Conservation (phyloP, 441 rosid species). For the Omphalea diandra region DNA sequence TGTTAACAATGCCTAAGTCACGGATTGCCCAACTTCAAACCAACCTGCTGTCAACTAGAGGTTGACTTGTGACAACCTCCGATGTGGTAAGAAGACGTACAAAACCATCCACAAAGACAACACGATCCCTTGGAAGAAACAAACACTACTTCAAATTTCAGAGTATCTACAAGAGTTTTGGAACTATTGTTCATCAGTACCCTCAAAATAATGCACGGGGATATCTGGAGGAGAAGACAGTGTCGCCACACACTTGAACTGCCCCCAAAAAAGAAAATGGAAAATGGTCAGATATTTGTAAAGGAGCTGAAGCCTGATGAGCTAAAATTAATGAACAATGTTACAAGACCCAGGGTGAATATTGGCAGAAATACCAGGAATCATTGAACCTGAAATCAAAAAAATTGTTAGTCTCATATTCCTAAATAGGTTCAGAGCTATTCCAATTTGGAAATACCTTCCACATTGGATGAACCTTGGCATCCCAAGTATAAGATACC, state of each 20-base stretch:
- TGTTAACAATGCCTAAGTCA: neutral
- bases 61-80: slow-evolving; percentile 7
- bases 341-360: neutral
- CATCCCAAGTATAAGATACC: neutral
- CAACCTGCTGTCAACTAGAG: slow-evolving; percentile 14
- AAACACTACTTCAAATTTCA: slow-evolving; percentile 8
- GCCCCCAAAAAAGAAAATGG: slow-evolving; percentile 16
- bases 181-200: slow-evolving; percentile 29
- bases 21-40: neutral
- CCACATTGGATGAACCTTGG: neutral
- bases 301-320: neutral
- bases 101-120: neutral
- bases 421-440: neutral
- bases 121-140: neutral
- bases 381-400: neutral
- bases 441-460: neutral
- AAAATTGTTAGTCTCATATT: neutral
- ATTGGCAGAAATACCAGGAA: neutral
- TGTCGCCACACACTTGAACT: slow-evolving; percentile 68
- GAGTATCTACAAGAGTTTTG: neutral
- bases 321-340: neutral
- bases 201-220: slow-evolving; percentile 46
- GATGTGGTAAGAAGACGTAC: neutral
- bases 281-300: slow-evolving; percentile 2
- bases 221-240: slow-evolving; percentile 54